Base-by-base conservation (phyloP, 2,329 filamentous ascomycete species). In the Pleoardoris graminearum region DNA sequence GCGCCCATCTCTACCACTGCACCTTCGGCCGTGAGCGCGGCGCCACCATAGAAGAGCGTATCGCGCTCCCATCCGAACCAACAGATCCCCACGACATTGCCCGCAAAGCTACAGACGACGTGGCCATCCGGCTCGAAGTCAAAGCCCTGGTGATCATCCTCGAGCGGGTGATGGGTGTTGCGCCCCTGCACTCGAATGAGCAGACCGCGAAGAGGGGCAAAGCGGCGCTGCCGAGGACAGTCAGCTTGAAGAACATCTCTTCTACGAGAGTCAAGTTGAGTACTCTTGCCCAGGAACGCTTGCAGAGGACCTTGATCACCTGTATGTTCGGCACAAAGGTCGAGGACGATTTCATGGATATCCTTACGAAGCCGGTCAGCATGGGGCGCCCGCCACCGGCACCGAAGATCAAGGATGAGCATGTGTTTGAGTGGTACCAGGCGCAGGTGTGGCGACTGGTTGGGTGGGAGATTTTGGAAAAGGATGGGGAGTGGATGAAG, bases 391-490 rank as follows among this genome's bases (percentile, higher is more conserved):
- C 69, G 19, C 65, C 65, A 12, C 62, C 61, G 5, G 62, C 72
- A 7, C 69, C 70, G 1, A 74, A 73, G 45, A 54, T 75, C 0
- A 72, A 73, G 4, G 70, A 78, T 23, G 62, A 70, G 14, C 67
- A 77, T 7, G 72, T 78, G 4, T 61, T 75, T 3, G 77, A 82
- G 14, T 84, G 81, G 80, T 85, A 83, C 58, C 75, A 77, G 48
- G 75, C 76, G 50, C 79, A 84, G 57, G 66, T 85, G 2, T 86
- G 83, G 83, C 69, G 75, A 47, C 62, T 85, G 48, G 61, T 85
- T 6, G 83, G 83, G 0, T 85, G 83, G 82, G 81, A 85, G 44
- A 69, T 81, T 5, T 62, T 81, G 16, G 60, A 62, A 3, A 58
- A 51, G 11, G 62, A 66, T 11, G 38, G 50, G 21, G 59, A 51